Evolutionary conservation across 1,284 basidiomycete genomes (phyloP).

Genomic region (Cystobasidium pallidum): DNA sequence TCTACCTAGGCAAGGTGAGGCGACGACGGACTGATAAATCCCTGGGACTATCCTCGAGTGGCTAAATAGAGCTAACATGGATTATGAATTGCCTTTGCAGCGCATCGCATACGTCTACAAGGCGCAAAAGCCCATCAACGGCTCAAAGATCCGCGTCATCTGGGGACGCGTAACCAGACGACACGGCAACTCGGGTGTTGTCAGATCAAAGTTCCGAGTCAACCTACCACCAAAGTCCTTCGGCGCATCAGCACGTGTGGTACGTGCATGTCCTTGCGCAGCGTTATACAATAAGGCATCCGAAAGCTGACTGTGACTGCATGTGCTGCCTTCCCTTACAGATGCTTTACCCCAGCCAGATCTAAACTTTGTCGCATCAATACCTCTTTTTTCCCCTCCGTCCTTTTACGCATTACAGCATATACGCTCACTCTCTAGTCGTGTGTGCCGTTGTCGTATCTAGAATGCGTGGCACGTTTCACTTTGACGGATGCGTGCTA

Average conservation of each 20-base stretch:
- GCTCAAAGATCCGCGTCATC: constrained; percentile 59
- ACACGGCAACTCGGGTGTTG: constrained; percentile 89
- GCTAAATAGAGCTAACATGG: too few species aligned
- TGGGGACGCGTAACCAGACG: constrained; percentile 79
- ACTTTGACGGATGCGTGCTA: background rate
- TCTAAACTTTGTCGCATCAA: constrained; percentile 50
- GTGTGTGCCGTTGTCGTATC: constrained; percentile 19
- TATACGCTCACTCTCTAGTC: background rate
- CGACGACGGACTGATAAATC: too few species aligned
- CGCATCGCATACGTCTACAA: constrained; percentile 94
- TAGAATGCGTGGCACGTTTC: constrained; percentile 5
- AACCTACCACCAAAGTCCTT: constrained; percentile 97
- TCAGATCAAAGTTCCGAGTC: constrained; percentile 94
- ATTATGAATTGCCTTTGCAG: constrained; percentile 61
- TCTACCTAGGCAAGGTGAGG: constrained; percentile 96
- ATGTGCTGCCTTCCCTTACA: constrained; percentile 50
- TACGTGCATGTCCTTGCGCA: constrained; percentile 56
- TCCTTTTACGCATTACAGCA: constrained; percentile 10
- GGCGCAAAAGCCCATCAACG: constrained; percentile 56
- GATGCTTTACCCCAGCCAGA: constrained; percentile 68
- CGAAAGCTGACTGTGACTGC: constrained; percentile 20
- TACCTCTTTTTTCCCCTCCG: background rate
- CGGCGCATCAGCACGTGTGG: constrained; percentile 90
- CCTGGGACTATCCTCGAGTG: too few species aligned
- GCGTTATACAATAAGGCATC: background rate